Conservation (phyloP, 352 stramenopile species). For the Globisporangium perplexum region DNA sequence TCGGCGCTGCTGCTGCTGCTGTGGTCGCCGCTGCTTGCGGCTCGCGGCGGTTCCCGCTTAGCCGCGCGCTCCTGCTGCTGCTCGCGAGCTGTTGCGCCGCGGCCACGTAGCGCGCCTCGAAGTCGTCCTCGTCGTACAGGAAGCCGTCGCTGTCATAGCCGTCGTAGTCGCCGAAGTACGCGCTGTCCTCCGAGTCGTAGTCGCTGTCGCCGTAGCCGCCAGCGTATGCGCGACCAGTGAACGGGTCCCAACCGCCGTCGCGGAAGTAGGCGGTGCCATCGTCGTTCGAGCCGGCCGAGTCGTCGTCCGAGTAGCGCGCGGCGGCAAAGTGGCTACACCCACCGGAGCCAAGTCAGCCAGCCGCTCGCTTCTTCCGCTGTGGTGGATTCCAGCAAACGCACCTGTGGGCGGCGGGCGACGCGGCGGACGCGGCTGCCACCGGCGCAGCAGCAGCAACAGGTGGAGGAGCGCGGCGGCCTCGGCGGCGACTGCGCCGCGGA, state of each 20-base stretch:
- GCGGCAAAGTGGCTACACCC: neutral
- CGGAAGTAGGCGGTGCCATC: neutral
- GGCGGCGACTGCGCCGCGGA: neutral
- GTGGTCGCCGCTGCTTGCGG: neutral
- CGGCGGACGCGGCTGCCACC: neutral
- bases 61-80: neutral
- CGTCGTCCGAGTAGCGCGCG: neutral
- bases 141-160: constrained; percentile 8
- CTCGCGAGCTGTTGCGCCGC: neutral
- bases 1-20: neutral
- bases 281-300: neutral
- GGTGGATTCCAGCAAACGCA: neutral
- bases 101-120: neutral
- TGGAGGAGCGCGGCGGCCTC: neutral
- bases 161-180: constrained; percentile 6
- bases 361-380: too few species aligned
- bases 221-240: neutral
- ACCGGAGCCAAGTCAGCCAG: neutral
- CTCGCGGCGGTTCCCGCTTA: neutral
- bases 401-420: neutral
- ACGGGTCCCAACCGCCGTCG: neutral
- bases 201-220: neutral
- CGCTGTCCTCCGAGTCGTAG: constrained; percentile 8
- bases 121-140: constrained; percentile 3
- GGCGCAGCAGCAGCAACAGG: neutral